A percentile compares a stretch with the other conserved stretches of the same genome.
phyloP scores from a whole-genome alignment of 768 basidiomycete genomes.

The Udeniomyces megalosporus region DNA sequence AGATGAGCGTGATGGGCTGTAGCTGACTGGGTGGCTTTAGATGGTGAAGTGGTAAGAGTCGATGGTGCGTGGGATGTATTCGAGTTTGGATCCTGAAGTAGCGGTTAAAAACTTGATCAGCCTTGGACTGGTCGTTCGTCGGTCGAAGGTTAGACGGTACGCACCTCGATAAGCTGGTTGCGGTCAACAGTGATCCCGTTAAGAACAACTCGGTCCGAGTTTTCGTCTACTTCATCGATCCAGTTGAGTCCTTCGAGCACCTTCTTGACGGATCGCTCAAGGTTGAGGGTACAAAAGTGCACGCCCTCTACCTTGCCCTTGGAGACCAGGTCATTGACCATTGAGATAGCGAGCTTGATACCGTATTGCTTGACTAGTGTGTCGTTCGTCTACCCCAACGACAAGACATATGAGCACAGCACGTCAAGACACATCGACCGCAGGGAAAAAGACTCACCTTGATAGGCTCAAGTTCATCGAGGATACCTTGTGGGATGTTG shows the following conservation, averaged over 20 bases:
- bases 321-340: slow-evolving; percentile 38
- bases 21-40: background rate
- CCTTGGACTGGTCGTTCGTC: slow-evolving; percentile 15
- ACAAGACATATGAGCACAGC: background rate
- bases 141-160: background rate
- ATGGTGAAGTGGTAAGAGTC: background rate
- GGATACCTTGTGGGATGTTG: slow-evolving; percentile 50
- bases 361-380: slow-evolving; percentile 88
- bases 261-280: slow-evolving; percentile 83
- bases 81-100: background rate
- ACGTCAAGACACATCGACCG: background rate
- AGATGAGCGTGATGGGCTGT: background rate
- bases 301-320: slow-evolving; percentile 53
- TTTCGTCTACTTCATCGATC: slow-evolving; percentile 28
- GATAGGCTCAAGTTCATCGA: slow-evolving; percentile 54
- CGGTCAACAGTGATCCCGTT: slow-evolving; percentile 21
- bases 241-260: slow-evolving; percentile 67
- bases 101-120: slow-evolving; percentile 35
- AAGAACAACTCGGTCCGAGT: background rate
- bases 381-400: slow-evolving; percentile 60
- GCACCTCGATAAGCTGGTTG: slow-evolving; percentile 26
- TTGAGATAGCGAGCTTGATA: slow-evolving; percentile 64
- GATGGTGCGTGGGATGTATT: background rate
- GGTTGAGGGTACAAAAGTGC: slow-evolving; percentile 90
- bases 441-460: slow-evolving; percentile 38